These are phyloP conservation scores for Chytridium lagenaria DNA, from an alignment of 371 early-diverging fungal genomes.

Conservation along the genomic window DNA sequence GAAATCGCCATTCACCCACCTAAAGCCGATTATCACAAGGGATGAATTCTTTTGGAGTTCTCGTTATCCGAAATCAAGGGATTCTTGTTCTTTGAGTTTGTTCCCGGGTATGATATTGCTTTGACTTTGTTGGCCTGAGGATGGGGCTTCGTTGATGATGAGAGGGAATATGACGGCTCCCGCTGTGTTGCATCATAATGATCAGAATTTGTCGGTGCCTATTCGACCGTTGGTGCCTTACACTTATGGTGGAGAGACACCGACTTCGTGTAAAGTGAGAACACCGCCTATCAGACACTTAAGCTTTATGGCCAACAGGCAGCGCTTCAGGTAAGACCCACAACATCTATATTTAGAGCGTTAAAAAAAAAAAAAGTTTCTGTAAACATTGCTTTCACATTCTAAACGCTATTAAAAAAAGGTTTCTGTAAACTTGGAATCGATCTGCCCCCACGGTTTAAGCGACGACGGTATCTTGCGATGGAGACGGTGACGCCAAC, in stretches of 20 bases:
- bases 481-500: constrained; percentile 20
- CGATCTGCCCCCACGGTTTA: constrained; percentile 50
- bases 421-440: constrained; percentile 50
- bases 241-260: constrained; percentile 67
- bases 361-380: too few relatives aligned
- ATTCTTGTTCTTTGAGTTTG: constrained; percentile 66
- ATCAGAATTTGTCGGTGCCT: constrained; percentile 60
- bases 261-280: constrained; percentile 58
- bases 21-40: constrained; percentile 55
- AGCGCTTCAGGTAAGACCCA: constrained; percentile 35
- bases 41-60: constrained; percentile 70
- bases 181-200: constrained; percentile 63
- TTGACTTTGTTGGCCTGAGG: constrained; percentile 47
- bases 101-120: constrained; percentile 69
- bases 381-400: too few relatives aligned
- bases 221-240: constrained; percentile 69
- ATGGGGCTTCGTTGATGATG: constrained; percentile 15
- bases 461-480: constrained; percentile 47
- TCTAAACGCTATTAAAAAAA: too few relatives aligned
- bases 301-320: constrained; percentile 64
- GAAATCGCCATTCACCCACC: constrained; percentile 69
- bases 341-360: too few relatives aligned
- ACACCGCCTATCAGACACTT: constrained; percentile 60
- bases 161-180: constrained; percentile 32
- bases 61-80: constrained; percentile 58